Conservation (phyloP, 306 rosid genomes). For the Cicer cuneatum region DNA sequence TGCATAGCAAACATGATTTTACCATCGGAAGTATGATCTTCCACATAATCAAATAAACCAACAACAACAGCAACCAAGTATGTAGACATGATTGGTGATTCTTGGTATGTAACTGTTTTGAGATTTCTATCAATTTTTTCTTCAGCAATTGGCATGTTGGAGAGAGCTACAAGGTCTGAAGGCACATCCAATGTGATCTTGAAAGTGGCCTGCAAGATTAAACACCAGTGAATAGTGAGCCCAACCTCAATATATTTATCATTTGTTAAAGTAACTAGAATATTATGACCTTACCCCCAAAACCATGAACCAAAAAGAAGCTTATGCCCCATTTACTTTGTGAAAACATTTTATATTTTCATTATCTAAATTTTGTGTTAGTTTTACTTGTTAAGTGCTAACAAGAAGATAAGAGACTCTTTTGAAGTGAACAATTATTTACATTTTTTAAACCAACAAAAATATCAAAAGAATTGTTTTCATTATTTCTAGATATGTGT, state of each 20-base stretch:
- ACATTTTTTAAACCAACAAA: too few species aligned
- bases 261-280: slow-evolving; percentile 32
- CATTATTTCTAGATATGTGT: too few species aligned
- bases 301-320: slow-evolving; percentile 32
- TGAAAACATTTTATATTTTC: too few species aligned
- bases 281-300: slow-evolving; percentile 14
- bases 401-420: too few species aligned
- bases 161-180: slow-evolving; percentile 74
- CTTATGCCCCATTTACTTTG: background rate
- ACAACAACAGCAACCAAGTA: slow-evolving; percentile 91
- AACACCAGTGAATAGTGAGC: slow-evolving; percentile 8
- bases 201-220: slow-evolving; percentile 80
- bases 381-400: too few species aligned
- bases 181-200: slow-evolving; percentile 92
- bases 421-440: too few species aligned
- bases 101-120: slow-evolving; percentile 74
- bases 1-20: slow-evolving; percentile 37
- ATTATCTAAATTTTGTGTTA: too few species aligned
- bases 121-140: slow-evolving; percentile 68
- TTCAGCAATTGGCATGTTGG: slow-evolving; percentile 90
- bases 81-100: slow-evolving; percentile 93
- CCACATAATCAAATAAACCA: slow-evolving; percentile 90
- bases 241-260: slow-evolving; percentile 39
- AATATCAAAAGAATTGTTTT: too few species aligned
- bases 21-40: slow-evolving; percentile 90